Conservation (phyloP, 129 eudicot genomes). For the Mikania micrantha region DNA sequence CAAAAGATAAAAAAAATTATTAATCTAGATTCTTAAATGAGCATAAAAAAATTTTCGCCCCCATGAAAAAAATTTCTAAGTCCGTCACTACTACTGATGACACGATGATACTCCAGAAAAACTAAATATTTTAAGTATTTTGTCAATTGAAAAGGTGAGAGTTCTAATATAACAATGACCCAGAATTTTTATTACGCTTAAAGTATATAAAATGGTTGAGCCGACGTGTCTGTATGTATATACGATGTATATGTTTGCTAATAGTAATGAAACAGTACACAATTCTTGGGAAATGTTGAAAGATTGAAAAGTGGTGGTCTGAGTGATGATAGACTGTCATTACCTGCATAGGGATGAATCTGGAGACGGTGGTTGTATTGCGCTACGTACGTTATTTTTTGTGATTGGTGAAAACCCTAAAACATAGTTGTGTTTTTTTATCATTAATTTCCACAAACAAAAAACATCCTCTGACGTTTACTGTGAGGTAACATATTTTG, state of each 20-base stretch:
- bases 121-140: too few relatives aligned
- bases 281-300: constrained; percentile 11
- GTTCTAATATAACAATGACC: too few relatives aligned
- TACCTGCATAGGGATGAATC: constrained; percentile 1
- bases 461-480: constrained; percentile 24
- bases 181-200: too few relatives aligned
- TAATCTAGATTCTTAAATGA: too few relatives aligned
- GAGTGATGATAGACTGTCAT: constrained; percentile 13
- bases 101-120: too few relatives aligned
- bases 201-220: too few relatives aligned
- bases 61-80: too few relatives aligned
- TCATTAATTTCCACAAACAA: constrained; percentile 10
- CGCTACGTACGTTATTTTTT: constrained; percentile 11
- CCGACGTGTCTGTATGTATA: too few relatives aligned
- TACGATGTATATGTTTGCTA: constrained; percentile 1
- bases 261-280: constrained; percentile 3
- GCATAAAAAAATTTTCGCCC: too few relatives aligned
- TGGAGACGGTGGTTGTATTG: neutral
- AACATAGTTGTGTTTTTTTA: neutral
- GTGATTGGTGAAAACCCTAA: constrained; percentile 18
- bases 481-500: constrained; percentile 20
- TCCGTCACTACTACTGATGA: too few relatives aligned
- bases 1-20: too few relatives aligned
- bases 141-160: too few relatives aligned
- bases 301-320: neutral